A percentile compares a stretch with the other conserved stretches of the same genome.
Evolutionary conservation across 2,329 filamentous ascomycete species (phyloP).

Genomic region (Byssochlamys sp.): DNA sequence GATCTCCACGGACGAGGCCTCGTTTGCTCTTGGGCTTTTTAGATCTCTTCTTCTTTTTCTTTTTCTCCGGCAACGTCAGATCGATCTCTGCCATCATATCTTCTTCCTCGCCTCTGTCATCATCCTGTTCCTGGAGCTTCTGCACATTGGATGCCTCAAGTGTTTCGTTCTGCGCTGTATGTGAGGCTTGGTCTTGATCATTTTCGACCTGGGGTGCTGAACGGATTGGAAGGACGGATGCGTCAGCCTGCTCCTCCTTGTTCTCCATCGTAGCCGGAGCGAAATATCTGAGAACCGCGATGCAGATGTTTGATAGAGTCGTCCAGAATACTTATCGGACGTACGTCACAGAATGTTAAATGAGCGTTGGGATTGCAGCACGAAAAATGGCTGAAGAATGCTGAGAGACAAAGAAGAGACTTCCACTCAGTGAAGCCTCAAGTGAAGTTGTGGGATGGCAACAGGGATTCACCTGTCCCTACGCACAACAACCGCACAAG

Average conservation of each 20-base stretch:
- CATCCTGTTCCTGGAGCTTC: background rate
- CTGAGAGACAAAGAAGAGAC: background rate
- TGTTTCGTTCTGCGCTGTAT: background rate
- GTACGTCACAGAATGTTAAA: background rate
- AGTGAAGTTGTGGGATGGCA: background rate
- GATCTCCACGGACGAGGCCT: slow-evolving; percentile 17
- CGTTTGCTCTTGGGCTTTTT: slow-evolving; percentile 31
- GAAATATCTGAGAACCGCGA: background rate
- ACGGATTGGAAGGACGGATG: background rate
- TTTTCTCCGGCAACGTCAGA: slow-evolving; percentile 10
- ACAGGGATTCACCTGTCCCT: background rate
- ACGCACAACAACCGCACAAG: background rate
- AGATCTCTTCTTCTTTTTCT: slow-evolving; percentile 27
- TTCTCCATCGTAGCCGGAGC: background rate
- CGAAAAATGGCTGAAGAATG: background rate
- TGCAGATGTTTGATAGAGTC: background rate
- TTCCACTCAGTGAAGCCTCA: background rate
- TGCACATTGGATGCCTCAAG: background rate
- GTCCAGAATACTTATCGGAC: background rate
- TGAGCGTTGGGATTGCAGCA: background rate
- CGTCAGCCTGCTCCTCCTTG: background rate
- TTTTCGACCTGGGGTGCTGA: background rate
- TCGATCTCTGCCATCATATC: slow-evolving; percentile 4
- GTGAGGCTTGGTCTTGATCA: background rate
- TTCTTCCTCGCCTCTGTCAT: slow-evolving; percentile 2